These are phyloP conservation scores for Closterium sp. DNA, from an alignment of 139 green algal species.

Conservation along the genomic window DNA sequence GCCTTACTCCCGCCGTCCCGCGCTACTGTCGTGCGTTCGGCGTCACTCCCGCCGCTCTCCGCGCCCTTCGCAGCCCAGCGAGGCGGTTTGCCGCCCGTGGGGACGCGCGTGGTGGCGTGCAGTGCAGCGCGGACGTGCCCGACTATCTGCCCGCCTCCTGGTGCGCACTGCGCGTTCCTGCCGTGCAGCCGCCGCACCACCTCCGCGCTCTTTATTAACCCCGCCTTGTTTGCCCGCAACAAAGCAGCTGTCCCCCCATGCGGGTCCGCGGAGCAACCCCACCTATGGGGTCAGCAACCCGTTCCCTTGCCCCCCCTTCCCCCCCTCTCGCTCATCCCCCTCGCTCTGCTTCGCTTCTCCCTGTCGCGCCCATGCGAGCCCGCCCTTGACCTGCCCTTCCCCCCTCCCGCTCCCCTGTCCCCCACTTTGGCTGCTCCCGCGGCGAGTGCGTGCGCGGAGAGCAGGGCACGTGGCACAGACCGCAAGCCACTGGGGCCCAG, in stretches of 20 bases:
- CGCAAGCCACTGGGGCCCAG: not conserved
- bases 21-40: not conserved
- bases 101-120: no score
- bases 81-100: not conserved
- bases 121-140: not conserved
- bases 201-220: not conserved
- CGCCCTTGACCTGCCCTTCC: not conserved
- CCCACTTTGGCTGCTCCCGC: not conserved
- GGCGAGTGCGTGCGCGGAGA: not conserved
- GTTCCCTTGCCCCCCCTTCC: no score
- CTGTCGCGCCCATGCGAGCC: no score
- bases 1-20: not conserved
- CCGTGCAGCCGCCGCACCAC: no score
- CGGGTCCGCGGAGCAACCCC: no score
- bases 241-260: no score
- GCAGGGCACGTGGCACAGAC: not conserved
- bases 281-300: no score
- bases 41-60: not conserved
- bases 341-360: no score
- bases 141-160: conserved; percentile 8
- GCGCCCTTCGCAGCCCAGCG: no score
- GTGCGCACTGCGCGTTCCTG: not conserved
- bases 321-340: no score
- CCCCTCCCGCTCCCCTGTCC: not conserved
- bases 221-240: not conserved